Conservation (phyloP, 1,284 basidiomycete genomes). For the Heterobasidion irregulare region DNA sequence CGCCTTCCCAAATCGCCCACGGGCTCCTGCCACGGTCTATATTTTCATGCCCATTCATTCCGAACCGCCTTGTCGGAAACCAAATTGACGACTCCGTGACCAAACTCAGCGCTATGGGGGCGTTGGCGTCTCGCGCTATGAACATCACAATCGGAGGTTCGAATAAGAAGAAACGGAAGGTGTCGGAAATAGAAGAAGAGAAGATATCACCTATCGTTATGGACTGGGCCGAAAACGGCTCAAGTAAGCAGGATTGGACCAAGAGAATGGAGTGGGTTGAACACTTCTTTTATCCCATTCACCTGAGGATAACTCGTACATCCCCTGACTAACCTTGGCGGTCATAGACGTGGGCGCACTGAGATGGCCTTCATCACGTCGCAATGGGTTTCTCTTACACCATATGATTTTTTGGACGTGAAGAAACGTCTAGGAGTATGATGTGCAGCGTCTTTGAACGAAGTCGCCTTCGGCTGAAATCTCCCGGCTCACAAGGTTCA, state of each 20-base stretch:
- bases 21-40: slow-evolving; percentile 38
- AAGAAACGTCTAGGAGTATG: slow-evolving; percentile 11
- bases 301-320: background rate
- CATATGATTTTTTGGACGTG: slow-evolving; percentile 4
- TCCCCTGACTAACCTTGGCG: background rate
- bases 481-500: no score
- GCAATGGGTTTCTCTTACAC: slow-evolving; percentile 10
- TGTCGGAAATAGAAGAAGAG: background rate
- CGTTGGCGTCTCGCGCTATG: background rate
- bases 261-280: background rate
- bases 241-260: slow-evolving; percentile 2
- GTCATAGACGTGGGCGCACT: slow-evolving; percentile 9
- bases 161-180: background rate
- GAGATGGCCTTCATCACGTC: slow-evolving; percentile 12
- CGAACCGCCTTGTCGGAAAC: slow-evolving; percentile 42
- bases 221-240: slow-evolving; percentile 18
- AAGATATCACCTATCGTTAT: slow-evolving; percentile 4
- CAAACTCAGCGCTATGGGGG: slow-evolving; percentile 21
- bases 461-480: background rate
- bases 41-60: slow-evolving; percentile 51
- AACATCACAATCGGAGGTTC: background rate
- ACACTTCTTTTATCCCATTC: background rate
- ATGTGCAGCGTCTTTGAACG: slow-evolving; percentile 2
- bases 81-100: slow-evolving; percentile 40
- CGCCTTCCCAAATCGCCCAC: slow-evolving; percentile 38